Percentiles rank a stretch among this genome's conserved stretches.
phyloP scores from a whole-genome alignment of 306 rosid genomes.

The Sicyos baderoa region DNA sequence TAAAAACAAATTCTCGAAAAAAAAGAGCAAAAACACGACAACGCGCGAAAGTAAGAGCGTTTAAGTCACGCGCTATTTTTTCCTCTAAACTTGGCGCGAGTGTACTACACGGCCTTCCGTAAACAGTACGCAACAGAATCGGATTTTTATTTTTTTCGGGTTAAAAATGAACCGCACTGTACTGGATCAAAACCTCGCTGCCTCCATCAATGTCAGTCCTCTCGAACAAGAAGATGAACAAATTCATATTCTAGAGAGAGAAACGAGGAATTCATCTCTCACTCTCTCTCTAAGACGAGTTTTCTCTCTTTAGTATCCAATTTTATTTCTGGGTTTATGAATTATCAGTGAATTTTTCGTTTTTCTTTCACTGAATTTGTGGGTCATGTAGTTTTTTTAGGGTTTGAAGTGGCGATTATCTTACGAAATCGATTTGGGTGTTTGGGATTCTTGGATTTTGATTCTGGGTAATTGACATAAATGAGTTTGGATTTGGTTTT shows the following conservation, averaged over 20 bases:
- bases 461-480: conserved; percentile 25
- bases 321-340: background rate
- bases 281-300: background rate
- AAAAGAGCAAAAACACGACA: background rate
- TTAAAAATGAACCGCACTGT: conserved; percentile 5
- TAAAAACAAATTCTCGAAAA: too few species aligned
- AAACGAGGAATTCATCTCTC: background rate
- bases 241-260: conserved; percentile 4
- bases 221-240: background rate
- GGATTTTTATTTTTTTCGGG: background rate
- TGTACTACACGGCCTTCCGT: background rate
- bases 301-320: too few species aligned
- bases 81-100: background rate
- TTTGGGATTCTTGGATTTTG: conserved; percentile 1
- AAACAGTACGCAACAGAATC: background rate
- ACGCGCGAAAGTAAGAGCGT: background rate
- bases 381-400: background rate
- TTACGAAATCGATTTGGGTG: background rate
- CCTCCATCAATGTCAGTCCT: conserved; percentile 5
- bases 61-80: background rate
- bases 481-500: conserved; percentile 34
- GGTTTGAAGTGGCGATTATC: background rate
- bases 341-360: background rate
- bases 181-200: background rate
- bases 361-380: background rate